Conservation (phyloP, 805 yeast species). For the Clavispora carvajalis region DNA sequence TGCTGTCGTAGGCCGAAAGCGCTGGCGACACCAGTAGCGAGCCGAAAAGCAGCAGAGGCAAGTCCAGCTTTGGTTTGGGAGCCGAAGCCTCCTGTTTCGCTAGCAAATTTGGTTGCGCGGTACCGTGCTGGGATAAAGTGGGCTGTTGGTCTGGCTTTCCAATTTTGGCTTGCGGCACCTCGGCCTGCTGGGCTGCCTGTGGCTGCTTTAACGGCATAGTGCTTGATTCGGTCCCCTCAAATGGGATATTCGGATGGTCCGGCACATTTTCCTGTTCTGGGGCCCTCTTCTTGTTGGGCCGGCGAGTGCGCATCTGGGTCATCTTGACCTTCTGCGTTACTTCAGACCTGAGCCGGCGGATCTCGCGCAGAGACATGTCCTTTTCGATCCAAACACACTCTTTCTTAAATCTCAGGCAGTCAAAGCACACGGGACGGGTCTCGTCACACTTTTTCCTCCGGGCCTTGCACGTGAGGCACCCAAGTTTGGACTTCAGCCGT, state of each 20-base stretch:
- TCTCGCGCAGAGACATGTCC: slow-evolving; percentile 37
- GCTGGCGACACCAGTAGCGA: neutral
- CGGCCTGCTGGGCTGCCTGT: too few relatives aligned
- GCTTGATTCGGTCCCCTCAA: too few relatives aligned
- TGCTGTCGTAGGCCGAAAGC: neutral
- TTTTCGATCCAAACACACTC: slow-evolving; percentile 45
- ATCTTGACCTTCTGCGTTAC: slow-evolving; percentile 37
- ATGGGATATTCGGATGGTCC: too few relatives aligned
- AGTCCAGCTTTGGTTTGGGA: neutral
- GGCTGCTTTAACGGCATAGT: too few relatives aligned
- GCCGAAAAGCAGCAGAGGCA: neutral
- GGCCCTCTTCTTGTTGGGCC: neutral
- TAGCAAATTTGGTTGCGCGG: too few relatives aligned
- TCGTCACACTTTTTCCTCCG: slow-evolving; percentile 59
- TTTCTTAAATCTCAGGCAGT: slow-evolving; percentile 41
- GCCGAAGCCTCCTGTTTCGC: neutral
- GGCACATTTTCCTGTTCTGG: neutral
- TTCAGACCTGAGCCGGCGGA: slow-evolving; percentile 27
- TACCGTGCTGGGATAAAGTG: too few relatives aligned
- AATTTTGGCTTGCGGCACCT: too few relatives aligned
- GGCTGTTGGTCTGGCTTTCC: too few relatives aligned
- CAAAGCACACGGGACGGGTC: slow-evolving; percentile 44
- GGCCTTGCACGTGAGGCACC: slow-evolving; percentile 65
- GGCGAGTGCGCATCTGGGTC: slow-evolving; percentile 40
- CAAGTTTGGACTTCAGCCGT: slow-evolving; percentile 39